Conservation (phyloP, 108 stramenopile genomes). For the Cyclotella baltica region DNA sequence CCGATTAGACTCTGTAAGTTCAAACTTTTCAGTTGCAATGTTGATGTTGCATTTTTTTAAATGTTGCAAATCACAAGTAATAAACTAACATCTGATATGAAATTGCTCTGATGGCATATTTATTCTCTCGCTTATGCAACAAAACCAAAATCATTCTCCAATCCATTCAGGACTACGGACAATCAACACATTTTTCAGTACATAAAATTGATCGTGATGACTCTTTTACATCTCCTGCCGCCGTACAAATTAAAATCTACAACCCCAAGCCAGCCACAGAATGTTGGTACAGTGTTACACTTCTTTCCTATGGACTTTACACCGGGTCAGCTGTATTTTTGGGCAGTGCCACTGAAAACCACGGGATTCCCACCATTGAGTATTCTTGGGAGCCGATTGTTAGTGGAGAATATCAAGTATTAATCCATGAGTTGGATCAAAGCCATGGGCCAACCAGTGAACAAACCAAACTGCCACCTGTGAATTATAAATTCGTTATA, state of each 20-base stretch:
- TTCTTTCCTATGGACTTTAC: constrained; percentile 17
- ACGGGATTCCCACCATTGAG: not conserved
- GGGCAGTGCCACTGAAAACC: not conserved
- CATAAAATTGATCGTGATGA: not conserved
- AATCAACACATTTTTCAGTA: not conserved
- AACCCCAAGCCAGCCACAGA: not conserved
- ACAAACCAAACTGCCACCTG: not conserved
- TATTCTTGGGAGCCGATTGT: constrained; percentile 34
- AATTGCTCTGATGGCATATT: no score
- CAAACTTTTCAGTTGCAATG: no score
- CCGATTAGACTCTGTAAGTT: no score
- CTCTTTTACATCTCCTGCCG: not conserved
- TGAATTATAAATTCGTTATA: not conserved
- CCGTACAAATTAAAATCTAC: not conserved
- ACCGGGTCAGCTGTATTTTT: constrained; percentile 36
- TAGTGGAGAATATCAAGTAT: constrained; percentile 14
- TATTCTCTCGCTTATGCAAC: no score
- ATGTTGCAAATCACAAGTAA: no score
- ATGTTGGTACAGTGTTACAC: constrained; percentile 33
- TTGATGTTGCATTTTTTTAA: no score
- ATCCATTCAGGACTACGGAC: no score
- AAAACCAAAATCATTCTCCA: no score
- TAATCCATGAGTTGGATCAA: constrained; percentile 28
- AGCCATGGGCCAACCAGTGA: no score
- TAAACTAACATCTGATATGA: no score